Percentiles rank a stretch among this genome's conserved stretches.
phyloP scores from a whole-genome alignment of 805 yeast genomes.

The Wickerhamomyces ciferrii region DNA sequence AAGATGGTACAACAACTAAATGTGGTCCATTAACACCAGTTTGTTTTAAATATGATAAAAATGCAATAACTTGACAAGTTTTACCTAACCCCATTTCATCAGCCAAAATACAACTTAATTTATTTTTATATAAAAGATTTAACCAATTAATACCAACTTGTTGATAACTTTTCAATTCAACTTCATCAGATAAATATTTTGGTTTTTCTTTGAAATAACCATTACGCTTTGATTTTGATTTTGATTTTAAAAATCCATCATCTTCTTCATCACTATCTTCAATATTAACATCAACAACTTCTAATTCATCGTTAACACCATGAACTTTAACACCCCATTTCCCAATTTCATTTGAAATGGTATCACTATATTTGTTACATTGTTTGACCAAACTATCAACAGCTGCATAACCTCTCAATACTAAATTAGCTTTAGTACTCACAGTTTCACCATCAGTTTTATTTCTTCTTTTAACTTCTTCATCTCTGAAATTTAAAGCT shows the following conservation, averaged over 20 bases:
- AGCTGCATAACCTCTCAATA: constrained; percentile 85
- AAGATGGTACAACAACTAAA: constrained; percentile 91
- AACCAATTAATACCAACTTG: constrained; percentile 98
- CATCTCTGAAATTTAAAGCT: constrained; percentile 42
- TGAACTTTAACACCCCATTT: constrained; percentile 86
- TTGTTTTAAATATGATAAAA: constrained; percentile 79
- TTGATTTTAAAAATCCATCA: constrained; percentile 25
- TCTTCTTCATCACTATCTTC: constrained; percentile 27
- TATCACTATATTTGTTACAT: constrained; percentile 73
- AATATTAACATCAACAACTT: constrained; percentile 46
- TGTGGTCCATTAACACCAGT: constrained; percentile 73
- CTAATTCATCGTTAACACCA: constrained; percentile 60
- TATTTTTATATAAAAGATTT: constrained; percentile 66
- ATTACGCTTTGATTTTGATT: constrained; percentile 11
- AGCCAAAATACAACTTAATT: constrained; percentile 88
- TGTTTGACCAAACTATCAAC: constrained; percentile 86
- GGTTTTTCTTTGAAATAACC: constrained; percentile 72
- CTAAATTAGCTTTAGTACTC: constrained; percentile 62
- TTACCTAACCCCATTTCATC: constrained; percentile 99
- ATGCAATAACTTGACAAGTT: constrained; percentile 93
- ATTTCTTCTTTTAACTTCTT: constrained; percentile 30
- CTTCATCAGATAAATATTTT: constrained; percentile 49
- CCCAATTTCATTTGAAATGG: constrained; percentile 65
- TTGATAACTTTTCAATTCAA: constrained; percentile 81
- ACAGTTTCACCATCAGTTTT: constrained; percentile 69